Base-by-base conservation (phyloP, 2,329 filamentous ascomycete species). In the Aspergillus luchuensis region DNA sequence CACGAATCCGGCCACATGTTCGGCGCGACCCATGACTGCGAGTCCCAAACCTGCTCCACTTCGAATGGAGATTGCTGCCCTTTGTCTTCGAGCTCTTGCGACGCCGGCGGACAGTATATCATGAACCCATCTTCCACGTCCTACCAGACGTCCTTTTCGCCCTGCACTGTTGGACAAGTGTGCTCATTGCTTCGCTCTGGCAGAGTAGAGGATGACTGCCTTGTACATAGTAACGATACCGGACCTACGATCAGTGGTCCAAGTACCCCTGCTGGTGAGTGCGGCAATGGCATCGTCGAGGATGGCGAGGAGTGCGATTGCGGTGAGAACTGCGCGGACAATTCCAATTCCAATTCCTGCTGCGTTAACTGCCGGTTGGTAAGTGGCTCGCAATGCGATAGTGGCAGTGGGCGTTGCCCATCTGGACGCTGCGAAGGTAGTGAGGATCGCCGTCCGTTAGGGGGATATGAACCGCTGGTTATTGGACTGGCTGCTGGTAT, bases 1-100 rank as follows among this genome's bases (percentile, higher is more conserved):
- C 94, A 98, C 73, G 94, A 98, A 76, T 89, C 89, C 3, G 94
- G 91, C 1, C 94, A 98, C 76, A 97, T 91, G 0, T 97, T 97
- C 74, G 94, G 94, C 43, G 94, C 94, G 4, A 91, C 96, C 8
- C 69, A 71, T 15, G 69, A 71, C 25, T 71, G 69, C 48, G 64
- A 62, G 0, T 48, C 56, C 89, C 96, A 90, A 58, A 81, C 85
- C 28, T 86, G 85, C 33, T 8, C 59, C 7, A 36, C 33, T 13
- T 39, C 45, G 39, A 78, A 79, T 8, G 82, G 85, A 55, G 82
- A 86, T 71, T 97, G 93, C 75, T 97, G 93, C 69, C 93, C 92
- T 0, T 81, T 96, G 8, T 89, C 82, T 67, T 69, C 79, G 4
- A 74, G 61, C 43, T 81, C 78, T 0, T 97, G 93, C 74, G 82